Evolutionary conservation across 352 stramenopile genomes (phyloP).

Genomic region (Peronospora farinosa): DNA sequence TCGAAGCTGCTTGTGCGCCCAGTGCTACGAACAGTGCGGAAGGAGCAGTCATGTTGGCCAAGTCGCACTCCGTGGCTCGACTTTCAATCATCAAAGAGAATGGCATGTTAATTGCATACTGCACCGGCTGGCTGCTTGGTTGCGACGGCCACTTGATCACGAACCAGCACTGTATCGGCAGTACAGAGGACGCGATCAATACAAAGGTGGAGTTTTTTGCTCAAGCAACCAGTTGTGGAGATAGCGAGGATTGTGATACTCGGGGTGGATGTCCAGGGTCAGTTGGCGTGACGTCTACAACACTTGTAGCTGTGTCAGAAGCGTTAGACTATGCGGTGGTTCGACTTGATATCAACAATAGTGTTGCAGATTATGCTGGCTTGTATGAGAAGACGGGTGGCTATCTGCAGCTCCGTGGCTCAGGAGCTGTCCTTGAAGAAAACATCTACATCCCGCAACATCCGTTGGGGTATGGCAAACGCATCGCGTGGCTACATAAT

Average conservation of each 20-base stretch:
- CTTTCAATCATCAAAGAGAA: constrained; percentile 64
- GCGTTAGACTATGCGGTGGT: constrained; percentile 59
- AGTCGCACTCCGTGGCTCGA: constrained; percentile 46
- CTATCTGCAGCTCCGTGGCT: constrained; percentile 56
- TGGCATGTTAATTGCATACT: constrained; percentile 52
- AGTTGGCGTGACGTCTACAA: constrained; percentile 30
- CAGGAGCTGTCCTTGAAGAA: constrained; percentile 38
- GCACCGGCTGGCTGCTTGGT: constrained; percentile 66
- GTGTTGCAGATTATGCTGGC: constrained; percentile 19
- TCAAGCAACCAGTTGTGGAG: constrained; percentile 44
- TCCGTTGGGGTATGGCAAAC: constrained; percentile 50
- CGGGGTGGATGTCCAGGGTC: constrained; percentile 43
- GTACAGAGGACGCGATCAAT: constrained; percentile 56
- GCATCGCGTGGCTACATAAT: constrained; percentile 45
- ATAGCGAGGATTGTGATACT: constrained; percentile 30
- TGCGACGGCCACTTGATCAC: constrained; percentile 73
- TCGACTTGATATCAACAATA: constrained; percentile 33
- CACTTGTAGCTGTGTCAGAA: constrained; percentile 51
- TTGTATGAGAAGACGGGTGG: constrained; percentile 37
- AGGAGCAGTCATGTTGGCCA: constrained; percentile 35
- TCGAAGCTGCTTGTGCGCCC: constrained; percentile 56
- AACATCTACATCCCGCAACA: constrained; percentile 73
- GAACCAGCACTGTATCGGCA: constrained; percentile 72
- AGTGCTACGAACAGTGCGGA: constrained; percentile 21
- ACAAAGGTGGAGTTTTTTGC: constrained; percentile 66